phyloP scores from a whole-genome alignment of 495 filamentous ascomycete genomes.

The Trichoderma virens region DNA sequence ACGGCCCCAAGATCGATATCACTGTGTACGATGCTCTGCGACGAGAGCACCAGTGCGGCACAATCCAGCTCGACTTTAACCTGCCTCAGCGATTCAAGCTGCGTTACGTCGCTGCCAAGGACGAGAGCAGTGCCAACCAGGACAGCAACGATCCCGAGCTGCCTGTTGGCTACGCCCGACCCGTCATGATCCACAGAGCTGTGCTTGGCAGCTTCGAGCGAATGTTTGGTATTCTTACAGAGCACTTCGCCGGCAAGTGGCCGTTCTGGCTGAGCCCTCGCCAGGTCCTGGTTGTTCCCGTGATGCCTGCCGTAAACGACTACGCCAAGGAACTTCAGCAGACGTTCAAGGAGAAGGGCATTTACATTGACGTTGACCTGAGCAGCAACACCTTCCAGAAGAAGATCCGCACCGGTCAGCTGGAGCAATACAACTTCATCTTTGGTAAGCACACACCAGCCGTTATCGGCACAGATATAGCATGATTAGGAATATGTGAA shows the following conservation, averaged over 20 bases:
- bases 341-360: constrained; percentile 43
- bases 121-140: constrained; percentile 20
- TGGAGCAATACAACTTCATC: constrained; percentile 87
- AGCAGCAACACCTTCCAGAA: constrained; percentile 90
- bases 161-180: constrained; percentile 69
- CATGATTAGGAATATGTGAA: not conserved
- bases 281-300: constrained; percentile 86
- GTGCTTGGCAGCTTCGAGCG: constrained; percentile 91
- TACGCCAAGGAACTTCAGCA: constrained; percentile 65
- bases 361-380: constrained; percentile 82
- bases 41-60: constrained; percentile 70
- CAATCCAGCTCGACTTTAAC: constrained; percentile 96
- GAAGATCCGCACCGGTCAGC: constrained; percentile 85
- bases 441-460: constrained; percentile 51
- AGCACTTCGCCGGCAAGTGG: constrained; percentile 97
- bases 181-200: constrained; percentile 95
- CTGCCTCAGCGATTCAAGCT: constrained; percentile 57
- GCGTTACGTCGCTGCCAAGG: constrained; percentile 22
- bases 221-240: constrained; percentile 85
- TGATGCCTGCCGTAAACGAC: constrained; percentile 74
- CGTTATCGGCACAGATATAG: constrained; percentile 11
- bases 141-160: constrained; percentile 29
- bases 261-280: constrained; percentile 95
- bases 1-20: constrained; percentile 91
- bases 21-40: constrained; percentile 73